Evolutionary conservation across 768 basidiomycete species (phyloP).

Genomic region (Phylloporus rhodoxanthus): DNA sequence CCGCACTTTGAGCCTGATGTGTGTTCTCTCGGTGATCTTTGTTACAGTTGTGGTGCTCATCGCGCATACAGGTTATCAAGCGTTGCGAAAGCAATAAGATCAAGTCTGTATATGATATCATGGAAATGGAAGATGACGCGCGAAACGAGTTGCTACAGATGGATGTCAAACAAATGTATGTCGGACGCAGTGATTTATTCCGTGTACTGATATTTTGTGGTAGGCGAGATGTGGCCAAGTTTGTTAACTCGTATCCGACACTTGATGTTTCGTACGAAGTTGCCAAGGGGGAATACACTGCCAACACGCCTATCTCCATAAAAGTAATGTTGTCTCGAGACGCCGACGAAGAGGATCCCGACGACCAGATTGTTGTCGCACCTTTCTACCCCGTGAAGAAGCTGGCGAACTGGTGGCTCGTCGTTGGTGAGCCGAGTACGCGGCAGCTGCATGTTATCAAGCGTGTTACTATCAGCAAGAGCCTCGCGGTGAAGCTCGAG

Average conservation of each 20-base stretch:
- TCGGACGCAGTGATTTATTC: constrained; percentile 4
- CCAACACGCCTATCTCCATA: constrained; percentile 76
- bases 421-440: constrained; percentile 79
- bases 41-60: not conserved
- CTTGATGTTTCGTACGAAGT: constrained; percentile 85
- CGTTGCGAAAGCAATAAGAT: constrained; percentile 78
- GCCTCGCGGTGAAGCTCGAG: constrained; percentile 80
- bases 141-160: constrained; percentile 79
- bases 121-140: constrained; percentile 96
- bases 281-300: constrained; percentile 81
- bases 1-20: constrained; percentile 94
- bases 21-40: constrained; percentile 13
- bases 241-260: constrained; percentile 97
- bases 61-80: constrained; percentile 54
- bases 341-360: constrained; percentile 66
- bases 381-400: constrained; percentile 90
- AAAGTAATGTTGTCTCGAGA: constrained; percentile 79
- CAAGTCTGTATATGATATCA: constrained; percentile 92
- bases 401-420: constrained; percentile 96
- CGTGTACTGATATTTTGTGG: not conserved
- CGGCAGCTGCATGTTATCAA: constrained; percentile 78
- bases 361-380: constrained; percentile 83
- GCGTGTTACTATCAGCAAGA: constrained; percentile 75
- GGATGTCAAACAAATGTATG: constrained; percentile 81
- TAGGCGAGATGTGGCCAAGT: constrained; percentile 91